These are phyloP conservation scores for Dryadomyces quercus-mongolicae DNA, from an alignment of 2,329 filamentous ascomycete species.

Conservation along the genomic window DNA sequence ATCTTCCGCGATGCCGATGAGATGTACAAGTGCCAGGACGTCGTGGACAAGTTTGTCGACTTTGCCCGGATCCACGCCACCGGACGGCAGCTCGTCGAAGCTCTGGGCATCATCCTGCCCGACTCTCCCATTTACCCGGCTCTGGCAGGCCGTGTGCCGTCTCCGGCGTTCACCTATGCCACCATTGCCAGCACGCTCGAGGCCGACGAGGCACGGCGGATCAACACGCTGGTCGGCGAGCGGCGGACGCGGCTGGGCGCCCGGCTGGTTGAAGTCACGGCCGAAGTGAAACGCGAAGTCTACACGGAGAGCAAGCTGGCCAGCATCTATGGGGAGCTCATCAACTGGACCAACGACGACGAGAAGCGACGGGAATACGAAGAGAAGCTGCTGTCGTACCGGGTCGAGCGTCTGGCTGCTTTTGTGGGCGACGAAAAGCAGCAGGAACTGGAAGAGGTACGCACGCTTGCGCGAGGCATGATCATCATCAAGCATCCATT, in stretches of 20 bases:
- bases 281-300: slow-evolving; percentile 80
- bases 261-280: slow-evolving; percentile 67
- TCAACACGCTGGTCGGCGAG: slow-evolving; percentile 83
- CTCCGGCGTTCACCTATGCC: slow-evolving; percentile 70
- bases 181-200: slow-evolving; percentile 76
- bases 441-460: slow-evolving; percentile 57
- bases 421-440: slow-evolving; percentile 54
- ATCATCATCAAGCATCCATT: slow-evolving; percentile 91
- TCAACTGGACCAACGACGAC: slow-evolving; percentile 85
- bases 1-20: slow-evolving; percentile 59
- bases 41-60: slow-evolving; percentile 68
- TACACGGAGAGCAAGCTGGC: slow-evolving; percentile 66
- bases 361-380: slow-evolving; percentile 74
- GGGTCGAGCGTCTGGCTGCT: slow-evolving; percentile 64
- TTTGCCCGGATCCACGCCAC: slow-evolving; percentile 64
- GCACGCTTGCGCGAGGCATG: slow-evolving; percentile 77
- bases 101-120: slow-evolving; percentile 66
- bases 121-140: slow-evolving; percentile 68
- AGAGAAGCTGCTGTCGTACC: slow-evolving; percentile 75
- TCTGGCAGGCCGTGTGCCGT: slow-evolving; percentile 72
- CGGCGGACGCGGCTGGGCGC: slow-evolving; percentile 79
- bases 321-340: slow-evolving; percentile 65
- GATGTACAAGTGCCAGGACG: slow-evolving; percentile 49
- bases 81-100: slow-evolving; percentile 60
- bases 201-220: slow-evolving; percentile 72